Conservation (phyloP, 768 basidiomycete species). For the Mycena galericulata region DNA sequence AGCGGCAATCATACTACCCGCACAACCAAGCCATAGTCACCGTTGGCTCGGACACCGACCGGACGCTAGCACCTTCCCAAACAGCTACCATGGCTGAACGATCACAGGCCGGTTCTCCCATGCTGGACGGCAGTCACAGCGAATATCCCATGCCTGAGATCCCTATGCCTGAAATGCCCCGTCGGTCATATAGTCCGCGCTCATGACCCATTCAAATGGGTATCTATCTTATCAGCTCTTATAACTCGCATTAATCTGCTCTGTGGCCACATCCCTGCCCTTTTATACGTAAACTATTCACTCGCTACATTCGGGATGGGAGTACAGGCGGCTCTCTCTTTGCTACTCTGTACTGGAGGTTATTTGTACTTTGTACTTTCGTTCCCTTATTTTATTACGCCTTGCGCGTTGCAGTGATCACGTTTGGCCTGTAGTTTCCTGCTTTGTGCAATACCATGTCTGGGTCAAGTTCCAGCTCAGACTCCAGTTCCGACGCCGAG, state of each 20-base stretch:
- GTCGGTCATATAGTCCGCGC: slow-evolving; percentile 18
- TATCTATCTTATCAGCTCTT: slow-evolving; percentile 24
- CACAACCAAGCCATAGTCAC: slow-evolving; percentile 74
- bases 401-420: background rate
- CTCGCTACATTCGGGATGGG: slow-evolving; percentile 19
- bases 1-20: slow-evolving; percentile 89
- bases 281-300: slow-evolving; percentile 22
- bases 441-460: slow-evolving; percentile 13
- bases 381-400: slow-evolving; percentile 13
- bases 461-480: slow-evolving; percentile 17
- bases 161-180: slow-evolving; percentile 32
- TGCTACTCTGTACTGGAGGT: slow-evolving; percentile 16
- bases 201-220: slow-evolving; percentile 9
- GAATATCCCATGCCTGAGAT: slow-evolving; percentile 37
- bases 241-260: slow-evolving; percentile 28
- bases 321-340: slow-evolving; percentile 23
- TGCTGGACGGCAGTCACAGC: slow-evolving; percentile 47
- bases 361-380: slow-evolving; percentile 26
- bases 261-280: slow-evolving; percentile 10
- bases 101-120: slow-evolving; percentile 59
- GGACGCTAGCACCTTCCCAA: slow-evolving; percentile 55
- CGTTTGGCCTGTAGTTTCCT: background rate
- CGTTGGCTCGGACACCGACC: slow-evolving; percentile 56
- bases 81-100: slow-evolving; percentile 63
- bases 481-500: slow-evolving; percentile 30